These are phyloP conservation scores for Phytophthora agathidicida DNA, from an alignment of 352 stramenopile genomes.

Conservation along the genomic window DNA sequence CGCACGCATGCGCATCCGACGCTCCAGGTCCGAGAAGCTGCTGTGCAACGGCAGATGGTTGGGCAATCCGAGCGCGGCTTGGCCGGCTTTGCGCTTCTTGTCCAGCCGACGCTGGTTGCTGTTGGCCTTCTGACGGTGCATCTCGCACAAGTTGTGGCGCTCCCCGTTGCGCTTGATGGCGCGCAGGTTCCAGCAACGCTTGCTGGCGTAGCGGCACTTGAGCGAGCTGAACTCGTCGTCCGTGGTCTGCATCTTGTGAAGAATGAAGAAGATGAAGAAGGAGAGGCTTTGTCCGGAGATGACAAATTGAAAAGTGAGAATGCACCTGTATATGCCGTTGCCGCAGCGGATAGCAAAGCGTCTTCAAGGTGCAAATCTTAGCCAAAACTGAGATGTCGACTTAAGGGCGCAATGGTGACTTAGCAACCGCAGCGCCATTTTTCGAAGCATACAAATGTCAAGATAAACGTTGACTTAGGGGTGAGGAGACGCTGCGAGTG, in stretches of 20 bases:
- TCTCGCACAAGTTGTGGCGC: constrained; percentile 85
- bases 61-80: constrained; percentile 37
- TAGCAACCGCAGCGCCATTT: not conserved
- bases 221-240: constrained; percentile 47
- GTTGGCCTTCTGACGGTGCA: constrained; percentile 85
- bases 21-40: constrained; percentile 33
- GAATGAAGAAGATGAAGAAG: too few relatives aligned
- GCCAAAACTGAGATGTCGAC: constrained; percentile 11
- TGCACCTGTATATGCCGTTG: too few relatives aligned
- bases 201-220: constrained; percentile 84
- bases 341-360: not conserved
- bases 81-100: constrained; percentile 69
- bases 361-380: constrained; percentile 31
- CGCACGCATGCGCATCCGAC: constrained; percentile 41
- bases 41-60: constrained; percentile 30
- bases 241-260: constrained; percentile 21
- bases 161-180: constrained; percentile 86
- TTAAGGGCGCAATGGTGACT: constrained; percentile 6
- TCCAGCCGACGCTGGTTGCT: constrained; percentile 83
- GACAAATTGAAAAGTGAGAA: constrained; percentile 38
- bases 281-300: constrained; percentile 10
- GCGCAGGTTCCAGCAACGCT: constrained; percentile 81
- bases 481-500: not conserved
- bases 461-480: constrained; percentile 18
- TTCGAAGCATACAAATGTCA: constrained; percentile 1